Base-by-base conservation (phyloP, 192 early-diverging fungal genomes). In the Lunasporangiospora selenospora region DNA sequence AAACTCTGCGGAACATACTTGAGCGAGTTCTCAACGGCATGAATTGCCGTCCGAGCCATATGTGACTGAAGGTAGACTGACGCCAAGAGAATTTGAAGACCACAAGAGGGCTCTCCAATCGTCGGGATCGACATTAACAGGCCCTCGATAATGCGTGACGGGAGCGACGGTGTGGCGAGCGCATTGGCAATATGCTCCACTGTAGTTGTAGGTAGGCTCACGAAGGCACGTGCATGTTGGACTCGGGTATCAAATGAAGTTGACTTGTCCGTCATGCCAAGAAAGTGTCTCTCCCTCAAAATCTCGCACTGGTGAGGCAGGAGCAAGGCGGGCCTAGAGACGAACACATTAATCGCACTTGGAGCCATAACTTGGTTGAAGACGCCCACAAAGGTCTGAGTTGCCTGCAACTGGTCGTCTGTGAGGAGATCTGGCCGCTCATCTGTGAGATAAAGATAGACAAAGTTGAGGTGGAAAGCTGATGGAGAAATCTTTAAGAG, bases 1-100 rank as follows among this genome's bases (percentile, higher is more conserved):
- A 47, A 30, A 9, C 42, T 29, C 18, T 52, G 24, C 21, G 53
- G 36, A 1, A 73, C 55, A 29, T 47, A 57, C 55, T 58, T 73
- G 41, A 73, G 69, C 15, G 69, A 59, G 41, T 73, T 73, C 32
- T 73, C 69, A 0, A 73, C 69, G 3, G 69, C 69, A 36, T 73
- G 69, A 43, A 73, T 73, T 11, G 69, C 37, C 2, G 69, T 73
- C 1, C 69, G 69, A 18, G 69, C 69, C 9, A 73, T 32, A 33
- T 63, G 60, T 6, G 69, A 63, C 23, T 73, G 69, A 30, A 63
- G n/a, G 30, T 73, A 73, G 9, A 58, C 69, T 2, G 69, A 61
- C 0, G 69, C 69, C 30, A 73, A 32, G 9, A 73, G 53, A 12
- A 73, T 27, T 6, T 55, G 60, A 7, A 73, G 31, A 4, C 60